phyloP scores from a whole-genome alignment of 2,329 filamentous ascomycete species.

The Alternaria sp. region DNA sequence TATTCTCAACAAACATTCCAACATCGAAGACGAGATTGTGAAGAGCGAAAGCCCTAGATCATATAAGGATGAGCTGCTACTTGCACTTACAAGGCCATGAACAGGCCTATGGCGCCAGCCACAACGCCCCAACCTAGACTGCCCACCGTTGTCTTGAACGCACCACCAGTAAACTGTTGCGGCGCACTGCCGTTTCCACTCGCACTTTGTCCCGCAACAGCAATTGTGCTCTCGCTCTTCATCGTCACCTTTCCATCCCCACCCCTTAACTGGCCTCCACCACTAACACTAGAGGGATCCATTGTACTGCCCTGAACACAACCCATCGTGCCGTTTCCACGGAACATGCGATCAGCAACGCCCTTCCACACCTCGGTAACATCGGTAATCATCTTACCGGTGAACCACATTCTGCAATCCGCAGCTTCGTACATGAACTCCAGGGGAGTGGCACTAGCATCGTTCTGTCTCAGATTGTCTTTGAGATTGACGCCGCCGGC shows the following conservation, averaged over 20 bases:
- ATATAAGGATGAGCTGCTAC: neutral
- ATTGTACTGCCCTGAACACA: slow-evolving; percentile 46
- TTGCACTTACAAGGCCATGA: neutral
- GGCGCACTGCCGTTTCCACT: neutral
- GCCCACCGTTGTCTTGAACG: neutral
- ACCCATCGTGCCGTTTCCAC: slow-evolving; percentile 27
- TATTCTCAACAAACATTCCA: neutral
- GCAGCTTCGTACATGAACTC: slow-evolving; percentile 55
- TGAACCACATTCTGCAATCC: slow-evolving; percentile 54
- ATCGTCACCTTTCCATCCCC: slow-evolving; percentile 30
- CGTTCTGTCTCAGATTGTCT: slow-evolving; percentile 50
- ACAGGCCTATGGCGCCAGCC: neutral
- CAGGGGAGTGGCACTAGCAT: slow-evolving; percentile 49
- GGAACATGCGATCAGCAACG: slow-evolving; percentile 50
- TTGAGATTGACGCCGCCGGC: slow-evolving; percentile 49
- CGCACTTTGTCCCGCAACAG: slow-evolving; percentile 2
- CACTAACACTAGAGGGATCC: slow-evolving; percentile 39
- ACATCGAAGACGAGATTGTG: neutral
- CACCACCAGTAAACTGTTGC: slow-evolving; percentile 12
- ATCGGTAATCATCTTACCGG: slow-evolving; percentile 45
- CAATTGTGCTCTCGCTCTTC: slow-evolving; percentile 12
- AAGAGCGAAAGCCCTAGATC: neutral
- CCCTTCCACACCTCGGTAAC: slow-evolving; percentile 51
- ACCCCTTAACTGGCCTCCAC: slow-evolving; percentile 42
- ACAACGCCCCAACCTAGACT: neutral